Evolutionary conservation across 306 rosid species (phyloP), one percentile per base, ranked within the genome.

Genomic region (Quercus berberidifolia): DNA sequence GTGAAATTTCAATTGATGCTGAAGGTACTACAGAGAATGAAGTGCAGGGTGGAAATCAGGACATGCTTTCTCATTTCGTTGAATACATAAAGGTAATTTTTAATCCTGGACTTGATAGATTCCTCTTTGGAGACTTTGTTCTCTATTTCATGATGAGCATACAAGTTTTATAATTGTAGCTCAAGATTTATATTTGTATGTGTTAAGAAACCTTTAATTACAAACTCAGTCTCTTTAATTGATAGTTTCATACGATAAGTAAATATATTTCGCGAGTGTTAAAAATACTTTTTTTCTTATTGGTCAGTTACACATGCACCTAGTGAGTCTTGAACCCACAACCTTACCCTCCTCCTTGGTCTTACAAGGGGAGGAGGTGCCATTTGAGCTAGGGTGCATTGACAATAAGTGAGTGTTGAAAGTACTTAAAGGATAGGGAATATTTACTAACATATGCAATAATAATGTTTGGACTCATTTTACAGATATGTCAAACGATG

Each of bases 21-120:
- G 99, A 96, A 89, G 99, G 99, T 78, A 89, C 90, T 55, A 88
- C 88, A 25, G 99, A 88, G 76, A 83, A 81, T 83, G 99, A 90
- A 81, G 91, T 75, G 82, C 92, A 88, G 83, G 97, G 84, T 77
- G 90, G 92, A 73, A 76, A 62, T 78, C 90, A 83, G 82, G 98
- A 88, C 79, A 79, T 91, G 92, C 91, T 95, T 68, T 76, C 89
- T 78, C 81, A 89, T 79, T 95, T 95, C 84, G 96, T 95, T 77
- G 98, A 96, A 51, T 93, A 93, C 75, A 89, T 93, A 85, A 89
- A 91, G 97, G 99, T 93, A 70, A 71, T 69, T 78, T 58, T 64
- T 73, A 52, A 20, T 75, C 64, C 58, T 82, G 31, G 58, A 65
- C 38, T 58, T 71, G 4, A 49, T 19, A 51, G 51, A 76, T 56